Evolutionary conservation across 306 rosid species (phyloP), one percentile per base, ranked within the genome.

Genomic region (Parietaria judaica): DNA sequence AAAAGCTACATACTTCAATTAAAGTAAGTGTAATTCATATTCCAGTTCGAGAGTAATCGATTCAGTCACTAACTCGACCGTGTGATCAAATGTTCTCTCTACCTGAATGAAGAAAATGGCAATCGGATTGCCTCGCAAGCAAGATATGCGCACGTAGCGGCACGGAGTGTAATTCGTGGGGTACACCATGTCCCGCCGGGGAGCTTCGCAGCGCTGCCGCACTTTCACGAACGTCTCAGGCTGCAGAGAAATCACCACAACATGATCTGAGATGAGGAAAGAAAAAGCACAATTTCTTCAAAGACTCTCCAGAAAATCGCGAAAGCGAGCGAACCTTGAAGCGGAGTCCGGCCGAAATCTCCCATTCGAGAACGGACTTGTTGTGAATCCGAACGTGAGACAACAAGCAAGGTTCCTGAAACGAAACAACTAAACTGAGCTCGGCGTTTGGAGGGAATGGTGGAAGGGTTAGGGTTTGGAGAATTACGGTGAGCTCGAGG

Each of bases 301-400:
- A 55, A 31, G 6, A 49, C 5, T 10, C 13, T 49, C 7, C 51
- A 2, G 48, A 17, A 46, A 8, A 17, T 0, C 1, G 14, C 36
- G 47, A 0, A 14, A 47, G 9, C 12, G 0, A 13, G 13, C 69
- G 58, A 72, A 90, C 97, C 97, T 90, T 90, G 84, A 80, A 90
- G 11, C 97, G 95, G 62, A 90, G 81, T 59, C 97, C 97, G 66
- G 79, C 90, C 3, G 94, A 84, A 80, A 90, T 84, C 62, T 90
- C 97, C 97, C 97, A 90, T 75, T 90, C 97, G 38, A 87, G 97
- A 15, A 87, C 97, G 62, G 96, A 87, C 76, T 90, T 90, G 69
- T 90, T 90, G 79, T 90, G 80, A 64, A 90, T 87, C 72, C 89
- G 90, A 61, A 87, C 83, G 60, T 87, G 94, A 12, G 97, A 90